A percentile compares a stretch with the other conserved stretches of the same genome.
phyloP scores from a whole-genome alignment of 768 basidiomycete genomes.

The Pleurotus cornucopiae region DNA sequence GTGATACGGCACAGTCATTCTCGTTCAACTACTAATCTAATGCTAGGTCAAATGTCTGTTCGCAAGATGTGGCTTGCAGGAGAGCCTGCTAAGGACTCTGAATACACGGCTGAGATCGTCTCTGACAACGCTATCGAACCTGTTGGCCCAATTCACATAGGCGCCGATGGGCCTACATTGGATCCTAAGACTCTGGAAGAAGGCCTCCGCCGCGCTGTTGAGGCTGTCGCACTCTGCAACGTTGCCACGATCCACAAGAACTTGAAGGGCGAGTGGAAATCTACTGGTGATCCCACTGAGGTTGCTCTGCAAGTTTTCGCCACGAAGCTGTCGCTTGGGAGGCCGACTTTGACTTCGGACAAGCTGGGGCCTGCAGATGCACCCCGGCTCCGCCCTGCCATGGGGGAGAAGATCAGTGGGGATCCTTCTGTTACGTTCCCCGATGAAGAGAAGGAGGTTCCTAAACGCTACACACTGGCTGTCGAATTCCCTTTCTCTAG shows the following conservation, averaged over 20 bases:
- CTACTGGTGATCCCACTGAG: constrained; percentile 53
- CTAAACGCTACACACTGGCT: constrained; percentile 28
- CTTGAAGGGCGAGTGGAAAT: constrained; percentile 39
- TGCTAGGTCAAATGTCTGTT: constrained; percentile 35
- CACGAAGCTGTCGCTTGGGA: constrained; percentile 41
- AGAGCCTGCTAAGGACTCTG: constrained; percentile 17
- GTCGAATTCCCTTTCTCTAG: constrained; percentile 45
- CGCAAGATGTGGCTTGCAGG: constrained; percentile 34
- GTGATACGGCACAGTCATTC: neutral
- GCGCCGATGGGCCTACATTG: constrained; percentile 17
- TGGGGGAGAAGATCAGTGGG: constrained; percentile 16
- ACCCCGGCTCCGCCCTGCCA: constrained; percentile 23
- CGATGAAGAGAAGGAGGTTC: constrained; percentile 18
- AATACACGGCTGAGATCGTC: constrained; percentile 27
- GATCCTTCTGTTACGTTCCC: neutral
- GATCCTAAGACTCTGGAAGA: constrained; percentile 14
- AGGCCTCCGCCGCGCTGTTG: constrained; percentile 24
- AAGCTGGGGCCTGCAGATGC: constrained; percentile 14
- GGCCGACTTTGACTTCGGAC: constrained; percentile 24
- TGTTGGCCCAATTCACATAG: constrained; percentile 21
- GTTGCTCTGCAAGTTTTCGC: constrained; percentile 53
- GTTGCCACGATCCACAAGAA: constrained; percentile 33
- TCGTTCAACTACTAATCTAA: neutral
- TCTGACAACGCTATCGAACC: constrained; percentile 29
- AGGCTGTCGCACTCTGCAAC: constrained; percentile 30